A percentile compares a stretch with the other conserved stretches of the same genome.
Evolutionary conservation across 768 basidiomycete species (phyloP).

Genomic region (Termitomyces sp.): DNA sequence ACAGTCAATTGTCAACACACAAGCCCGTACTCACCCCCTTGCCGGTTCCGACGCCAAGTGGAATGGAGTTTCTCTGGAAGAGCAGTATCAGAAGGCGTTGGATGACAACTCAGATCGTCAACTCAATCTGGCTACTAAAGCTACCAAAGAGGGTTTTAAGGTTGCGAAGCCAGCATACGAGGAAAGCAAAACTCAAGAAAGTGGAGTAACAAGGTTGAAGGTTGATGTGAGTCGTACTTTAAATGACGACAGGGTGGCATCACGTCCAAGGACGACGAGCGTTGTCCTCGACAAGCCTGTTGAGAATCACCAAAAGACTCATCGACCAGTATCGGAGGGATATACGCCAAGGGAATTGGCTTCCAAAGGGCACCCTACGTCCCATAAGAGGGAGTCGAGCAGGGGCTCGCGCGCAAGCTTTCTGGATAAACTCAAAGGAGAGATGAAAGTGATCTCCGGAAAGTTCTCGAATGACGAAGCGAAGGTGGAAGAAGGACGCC

Average conservation of each 20-base stretch:
- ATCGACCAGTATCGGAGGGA: background rate
- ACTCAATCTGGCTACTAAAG: background rate
- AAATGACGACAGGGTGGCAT: background rate
- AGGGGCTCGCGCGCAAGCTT: constrained; percentile 15
- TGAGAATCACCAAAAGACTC: background rate
- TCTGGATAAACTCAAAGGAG: constrained; percentile 32
- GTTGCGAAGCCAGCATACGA: background rate
- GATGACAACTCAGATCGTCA: constrained; percentile 13
- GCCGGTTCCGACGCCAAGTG: constrained; percentile 9
- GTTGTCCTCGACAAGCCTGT: background rate
- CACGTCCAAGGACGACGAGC: constrained; percentile 1
- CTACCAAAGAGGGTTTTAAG: background rate
- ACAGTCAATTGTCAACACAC: constrained; percentile 8
- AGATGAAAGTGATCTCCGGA: constrained; percentile 32
- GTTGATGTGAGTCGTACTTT: background rate
- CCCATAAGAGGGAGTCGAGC: background rate
- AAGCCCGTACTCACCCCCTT: constrained; percentile 15
- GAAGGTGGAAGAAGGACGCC: constrained; percentile 31
- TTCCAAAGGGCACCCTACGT: background rate
- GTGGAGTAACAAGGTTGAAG: background rate
- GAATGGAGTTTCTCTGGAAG: constrained; percentile 14
- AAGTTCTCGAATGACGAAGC: constrained; percentile 29
- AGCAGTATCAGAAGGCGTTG: constrained; percentile 13
- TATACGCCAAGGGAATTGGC: background rate
- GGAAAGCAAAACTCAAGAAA: background rate